Base-by-base conservation (phyloP, 768 basidiomycete genomes). In the Leucocoprinus leucothites region DNA sequence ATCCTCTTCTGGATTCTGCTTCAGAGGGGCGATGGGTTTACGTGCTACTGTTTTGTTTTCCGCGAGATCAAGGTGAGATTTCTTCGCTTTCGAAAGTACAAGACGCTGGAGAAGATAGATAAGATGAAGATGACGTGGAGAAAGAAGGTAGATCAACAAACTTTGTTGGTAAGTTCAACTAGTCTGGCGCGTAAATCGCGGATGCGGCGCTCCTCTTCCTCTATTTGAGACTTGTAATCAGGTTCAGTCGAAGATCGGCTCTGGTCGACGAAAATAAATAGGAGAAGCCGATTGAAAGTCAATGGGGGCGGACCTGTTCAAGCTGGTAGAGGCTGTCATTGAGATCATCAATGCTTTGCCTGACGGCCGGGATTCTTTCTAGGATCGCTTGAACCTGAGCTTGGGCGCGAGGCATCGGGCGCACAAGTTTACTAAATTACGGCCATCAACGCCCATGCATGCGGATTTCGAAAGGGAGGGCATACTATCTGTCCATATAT, bases 401-500 rank as follows among this genome's bases (percentile, higher is more conserved):
- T 52, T 72, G 69, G 9, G 80, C 80, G 26, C 77, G 74, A 8
- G 78, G 79, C 79, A 82, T 81, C 3, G 76, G 74, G n/a, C 78
- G 68, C 26, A 80, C 72, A 26, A 68, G 62, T 57, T 74, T 69
- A 60, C 72, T 77, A n/a, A 31, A 43, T 4, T 4, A 38, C 3
- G 9, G 16, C 38, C 11, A 38, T 38, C 38, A 38, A 38, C 16
- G 16, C 7, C 16, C 16, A 9, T 25, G 13, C n/a, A 8, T 18
- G 35, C 3, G 38, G 24, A 47, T 31, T 18, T 21, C 19, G 49
- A 8, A 25, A 53, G 22, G n/a, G 42, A 18, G 45, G 21, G 74
- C 89, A 65, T 63, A 89, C 89, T 89, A 92, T 66, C 84, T 80
- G 64, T 89, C 85, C 51, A 92, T 74, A 61, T 85, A 90, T 68